A percentile compares a stretch with the other conserved stretches of the same genome.
Evolutionary conservation across 2,329 filamentous ascomycete genomes (phyloP).

Genomic region (Orbilia ellipsospora): DNA sequence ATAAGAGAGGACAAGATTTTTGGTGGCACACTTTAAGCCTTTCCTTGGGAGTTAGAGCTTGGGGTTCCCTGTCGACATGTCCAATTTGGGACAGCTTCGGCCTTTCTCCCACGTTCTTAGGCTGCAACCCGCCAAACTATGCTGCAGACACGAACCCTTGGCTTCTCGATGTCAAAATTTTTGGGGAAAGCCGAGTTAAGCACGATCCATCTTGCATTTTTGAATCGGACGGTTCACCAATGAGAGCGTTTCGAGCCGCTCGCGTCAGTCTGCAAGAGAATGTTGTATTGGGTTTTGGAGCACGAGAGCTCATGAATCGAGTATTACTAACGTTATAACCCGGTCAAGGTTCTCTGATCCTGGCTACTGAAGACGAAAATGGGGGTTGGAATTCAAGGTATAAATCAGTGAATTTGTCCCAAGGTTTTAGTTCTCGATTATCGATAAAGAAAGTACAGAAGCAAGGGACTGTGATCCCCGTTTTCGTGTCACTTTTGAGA

Average conservation of each 20-base stretch:
- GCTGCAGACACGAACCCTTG: neutral
- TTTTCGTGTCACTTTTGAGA: neutral
- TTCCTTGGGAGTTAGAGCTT: constrained; percentile 16
- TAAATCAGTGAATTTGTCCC: constrained; percentile 5
- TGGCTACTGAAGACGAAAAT: neutral
- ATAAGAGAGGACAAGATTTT: constrained; percentile 40
- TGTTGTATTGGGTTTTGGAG: constrained; percentile 28
- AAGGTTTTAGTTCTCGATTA: neutral
- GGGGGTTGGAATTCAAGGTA: neutral
- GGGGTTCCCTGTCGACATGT: constrained; percentile 32
- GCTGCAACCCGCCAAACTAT: constrained; percentile 7
- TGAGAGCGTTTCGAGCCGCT: constrained; percentile 9
- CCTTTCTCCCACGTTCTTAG: constrained; percentile 7
- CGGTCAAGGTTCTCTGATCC: neutral
- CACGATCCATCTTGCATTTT: too few relatives aligned
- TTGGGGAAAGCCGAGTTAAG: too few relatives aligned
- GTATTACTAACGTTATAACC: neutral
- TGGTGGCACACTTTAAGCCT: constrained; percentile 15
- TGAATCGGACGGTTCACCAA: constrained; percentile 11
- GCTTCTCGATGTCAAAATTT: neutral
- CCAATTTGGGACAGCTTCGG: constrained; percentile 19
- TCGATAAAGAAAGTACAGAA: neutral
- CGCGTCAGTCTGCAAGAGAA: constrained; percentile 34
- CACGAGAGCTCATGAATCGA: neutral
- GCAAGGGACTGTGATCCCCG: neutral